phyloP scores from a whole-genome alignment of 192 early-diverging fungal species.

The Piromyces finnis region DNA sequence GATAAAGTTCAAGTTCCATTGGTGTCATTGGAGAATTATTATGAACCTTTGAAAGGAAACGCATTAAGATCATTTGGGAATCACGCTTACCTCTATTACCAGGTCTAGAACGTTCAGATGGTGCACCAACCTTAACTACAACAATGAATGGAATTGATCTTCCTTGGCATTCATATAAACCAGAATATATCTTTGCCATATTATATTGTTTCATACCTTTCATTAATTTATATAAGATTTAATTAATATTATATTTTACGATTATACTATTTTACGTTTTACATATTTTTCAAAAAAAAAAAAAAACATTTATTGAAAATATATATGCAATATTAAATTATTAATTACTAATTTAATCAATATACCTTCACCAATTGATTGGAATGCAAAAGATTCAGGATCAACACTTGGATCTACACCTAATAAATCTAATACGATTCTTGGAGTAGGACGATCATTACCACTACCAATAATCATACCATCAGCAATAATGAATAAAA shows the following conservation, averaged over 20 bases:
- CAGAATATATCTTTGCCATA: neutral
- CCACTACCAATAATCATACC: conserved; percentile 94
- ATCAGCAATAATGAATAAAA: conserved; percentile 89
- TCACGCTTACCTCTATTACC: neutral
- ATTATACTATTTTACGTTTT: neutral
- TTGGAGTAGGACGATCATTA: conserved; percentile 89
- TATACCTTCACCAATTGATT: conserved; percentile 58
- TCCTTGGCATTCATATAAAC: neutral
- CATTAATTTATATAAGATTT: too few relatives aligned
- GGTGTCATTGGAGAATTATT: conserved; percentile 86
- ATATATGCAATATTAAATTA: too few relatives aligned
- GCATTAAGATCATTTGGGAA: neutral
- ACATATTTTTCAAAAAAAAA: neutral
- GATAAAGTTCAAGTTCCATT: conserved; percentile 91
- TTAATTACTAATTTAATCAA: neutral
- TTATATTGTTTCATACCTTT: neutral
- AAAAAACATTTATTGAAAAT: too few relatives aligned
- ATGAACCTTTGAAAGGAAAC: conserved; percentile 49
- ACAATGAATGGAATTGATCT: neutral
- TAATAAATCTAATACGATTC: conserved; percentile 90
- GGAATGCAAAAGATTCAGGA: conserved; percentile 69
- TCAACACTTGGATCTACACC: conserved; percentile 60
- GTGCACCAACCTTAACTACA: neutral
- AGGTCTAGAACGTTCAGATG: neutral
- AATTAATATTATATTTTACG: too few relatives aligned